phyloP scores from a whole-genome alignment of 768 basidiomycete genomes.

The Asterophora parasitica region DNA sequence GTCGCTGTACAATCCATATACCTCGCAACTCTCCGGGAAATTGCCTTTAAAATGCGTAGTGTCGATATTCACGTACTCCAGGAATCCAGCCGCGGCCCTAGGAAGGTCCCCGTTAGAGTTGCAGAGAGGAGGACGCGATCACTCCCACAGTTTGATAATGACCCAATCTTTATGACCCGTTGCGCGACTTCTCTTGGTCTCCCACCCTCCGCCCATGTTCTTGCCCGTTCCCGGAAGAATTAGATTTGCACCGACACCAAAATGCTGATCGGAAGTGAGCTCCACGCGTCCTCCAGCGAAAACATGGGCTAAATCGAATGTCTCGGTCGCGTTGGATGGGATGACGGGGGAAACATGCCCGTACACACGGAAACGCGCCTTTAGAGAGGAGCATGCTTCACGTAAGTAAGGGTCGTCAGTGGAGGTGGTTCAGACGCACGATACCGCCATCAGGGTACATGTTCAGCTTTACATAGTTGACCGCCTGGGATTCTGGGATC shows the following conservation, averaged over 20 bases:
- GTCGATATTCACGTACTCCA: slow-evolving; percentile 85
- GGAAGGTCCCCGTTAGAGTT: background rate
- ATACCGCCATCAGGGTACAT: slow-evolving; percentile 99
- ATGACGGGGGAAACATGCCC: slow-evolving; percentile 69
- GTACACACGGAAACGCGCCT: slow-evolving; percentile 93
- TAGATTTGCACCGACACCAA: slow-evolving; percentile 86
- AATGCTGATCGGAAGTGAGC: slow-evolving; percentile 90
- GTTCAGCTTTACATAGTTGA: slow-evolving; percentile 84
- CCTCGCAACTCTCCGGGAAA: slow-evolving; percentile 84
- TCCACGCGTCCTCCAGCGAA: slow-evolving; percentile 85
- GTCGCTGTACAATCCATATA: slow-evolving; percentile 52
- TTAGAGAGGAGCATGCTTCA: slow-evolving; percentile 9
- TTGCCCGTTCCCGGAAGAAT: slow-evolving; percentile 88
- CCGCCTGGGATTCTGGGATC: slow-evolving; percentile 44
- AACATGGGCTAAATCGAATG: slow-evolving; percentile 87
- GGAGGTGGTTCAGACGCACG: slow-evolving; percentile 42
- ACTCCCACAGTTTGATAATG: slow-evolving; percentile 82
- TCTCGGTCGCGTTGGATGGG: slow-evolving; percentile 39
- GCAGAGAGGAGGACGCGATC: background rate
- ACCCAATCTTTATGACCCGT: slow-evolving; percentile 89
- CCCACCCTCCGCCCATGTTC: slow-evolving; percentile 99
- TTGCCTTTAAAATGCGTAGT: slow-evolving; percentile 96
- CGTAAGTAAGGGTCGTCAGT: slow-evolving; percentile 3
- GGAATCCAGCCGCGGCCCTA: slow-evolving; percentile 69
- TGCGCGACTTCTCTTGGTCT: slow-evolving; percentile 83